Evolutionary conservation across 108 stramenopile species (phyloP), one percentile per base, ranked within the genome.

Genomic region (Discostella stelligeroides): DNA sequence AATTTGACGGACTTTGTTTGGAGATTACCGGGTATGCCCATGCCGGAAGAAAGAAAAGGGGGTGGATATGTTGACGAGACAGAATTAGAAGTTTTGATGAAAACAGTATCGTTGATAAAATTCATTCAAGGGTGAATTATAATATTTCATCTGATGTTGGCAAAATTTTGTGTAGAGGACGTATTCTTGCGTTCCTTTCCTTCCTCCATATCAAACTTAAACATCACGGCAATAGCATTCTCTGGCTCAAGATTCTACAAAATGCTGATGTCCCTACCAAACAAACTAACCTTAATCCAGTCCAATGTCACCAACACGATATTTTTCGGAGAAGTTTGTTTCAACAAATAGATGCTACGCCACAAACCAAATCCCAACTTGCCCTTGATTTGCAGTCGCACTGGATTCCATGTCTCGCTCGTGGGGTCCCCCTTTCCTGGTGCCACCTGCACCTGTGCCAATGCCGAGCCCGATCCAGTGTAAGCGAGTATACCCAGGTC

Each of bases 401-500:
- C 76, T 13, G 76, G 76, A 59, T 63, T 65, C 76, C 76, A 77
- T 27, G 38, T 60, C 63, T 77, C 76, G 24, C 54, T 70, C 15
- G 56, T 65, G 0, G 68, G 63, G 47, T 47, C 66, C 14, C 75
- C 72, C 5, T 81, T 73, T 49, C 86, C 78, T 5, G 92, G 92
- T 17, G 82, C 81, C 21, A 90, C 69, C 23, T 90, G 74, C 15
- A 93, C 83, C 58, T 93, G 92, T 30, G 89, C 92, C 63, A 93
- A 72, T 5, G 92, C 97, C 11, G 86, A 83, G 5, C 86, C 92
- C 9, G 82, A 89, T 3, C 97, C 96, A 1, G 95, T 95, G 81
- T 98, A 98, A 4, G 97, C 96, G 15, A 98, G 72, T 53, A 97
- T 96, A 15, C 97, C 97, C 14, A 98, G 78, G 73, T 98, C 96